Conservation (phyloP, 345 rosid species). For the Salix purpurea region DNA sequence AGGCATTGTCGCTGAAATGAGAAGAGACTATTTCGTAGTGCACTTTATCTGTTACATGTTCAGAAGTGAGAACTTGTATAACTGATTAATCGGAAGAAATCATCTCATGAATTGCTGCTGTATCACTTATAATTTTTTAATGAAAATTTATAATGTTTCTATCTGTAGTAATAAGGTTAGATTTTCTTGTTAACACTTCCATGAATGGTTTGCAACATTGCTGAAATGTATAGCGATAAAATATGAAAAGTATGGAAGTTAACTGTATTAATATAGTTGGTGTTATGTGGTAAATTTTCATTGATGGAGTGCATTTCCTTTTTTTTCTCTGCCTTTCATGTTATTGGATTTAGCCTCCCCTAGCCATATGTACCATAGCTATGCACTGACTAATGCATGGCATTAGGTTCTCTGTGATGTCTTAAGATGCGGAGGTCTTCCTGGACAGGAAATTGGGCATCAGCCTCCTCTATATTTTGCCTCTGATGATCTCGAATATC, state of each 20-base stretch:
- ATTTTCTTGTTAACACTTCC: neutral
- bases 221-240: too few relatives aligned
- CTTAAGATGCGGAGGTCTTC: slow-evolving; percentile 42
- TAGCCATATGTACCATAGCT: neutral
- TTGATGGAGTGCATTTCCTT: neutral
- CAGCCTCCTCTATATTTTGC: slow-evolving; percentile 45
- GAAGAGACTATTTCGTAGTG: neutral
- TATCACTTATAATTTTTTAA: neutral
- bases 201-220: neutral
- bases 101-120: neutral
- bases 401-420: slow-evolving; percentile 43
- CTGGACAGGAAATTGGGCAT: slow-evolving; percentile 26
- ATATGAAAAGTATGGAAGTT: neutral
- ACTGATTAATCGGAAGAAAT: neutral
- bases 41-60: neutral
- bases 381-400: slow-evolving; percentile 7
- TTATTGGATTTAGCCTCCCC: neutral
- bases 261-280: neutral
- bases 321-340: neutral
- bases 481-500: slow-evolving; percentile 52
- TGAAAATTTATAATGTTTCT: neutral
- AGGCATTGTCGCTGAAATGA: neutral
- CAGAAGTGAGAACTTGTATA: neutral
- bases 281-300: neutral
- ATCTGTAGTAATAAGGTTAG: neutral